A percentile compares a stretch with the other conserved stretches of the same genome.
phyloP scores from a whole-genome alignment of 2,329 filamentous ascomycete genomes.

The Hymenoscyphus albidus region DNA sequence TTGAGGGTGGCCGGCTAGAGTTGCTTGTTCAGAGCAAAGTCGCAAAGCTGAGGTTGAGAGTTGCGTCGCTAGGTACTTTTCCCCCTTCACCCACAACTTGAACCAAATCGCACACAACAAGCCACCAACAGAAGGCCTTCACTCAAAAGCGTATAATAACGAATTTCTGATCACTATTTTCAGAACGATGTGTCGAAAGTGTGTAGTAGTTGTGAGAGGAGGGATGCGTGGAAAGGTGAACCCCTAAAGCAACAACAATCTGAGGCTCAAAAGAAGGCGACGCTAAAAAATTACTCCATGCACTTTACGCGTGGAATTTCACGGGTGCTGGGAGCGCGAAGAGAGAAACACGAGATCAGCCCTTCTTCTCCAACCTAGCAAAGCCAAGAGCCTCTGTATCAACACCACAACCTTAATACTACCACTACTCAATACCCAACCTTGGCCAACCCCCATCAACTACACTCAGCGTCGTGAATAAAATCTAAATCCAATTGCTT shows the following conservation, averaged over 20 bases:
- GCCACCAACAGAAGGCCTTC: neutral
- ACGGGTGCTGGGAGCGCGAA: neutral
- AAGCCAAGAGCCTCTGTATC: neutral
- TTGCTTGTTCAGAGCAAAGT: neutral
- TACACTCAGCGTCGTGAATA: neutral
- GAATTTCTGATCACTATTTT: neutral
- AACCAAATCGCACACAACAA: neutral
- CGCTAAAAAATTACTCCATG: constrained; percentile 3
- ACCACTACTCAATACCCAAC: neutral
- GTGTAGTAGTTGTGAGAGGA: neutral
- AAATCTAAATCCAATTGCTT: neutral
- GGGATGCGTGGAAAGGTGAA: neutral
- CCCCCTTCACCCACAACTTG: neutral
- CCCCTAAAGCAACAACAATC: neutral
- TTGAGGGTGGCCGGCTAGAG: neutral
- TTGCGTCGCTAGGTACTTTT: neutral
- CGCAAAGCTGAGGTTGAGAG: neutral
- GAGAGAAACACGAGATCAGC: constrained; percentile 18
- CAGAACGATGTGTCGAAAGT: neutral
- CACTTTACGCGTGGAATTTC: constrained; percentile 9
- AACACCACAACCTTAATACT: neutral
- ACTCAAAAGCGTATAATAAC: neutral
- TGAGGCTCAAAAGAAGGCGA: neutral
- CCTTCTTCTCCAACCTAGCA: constrained; percentile 6
- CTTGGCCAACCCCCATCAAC: neutral